Percentiles rank a stretch among this genome's conserved stretches.
Conservation (phyloP, 345 rosid genomes). For the Isatis tinctoria region DNA sequence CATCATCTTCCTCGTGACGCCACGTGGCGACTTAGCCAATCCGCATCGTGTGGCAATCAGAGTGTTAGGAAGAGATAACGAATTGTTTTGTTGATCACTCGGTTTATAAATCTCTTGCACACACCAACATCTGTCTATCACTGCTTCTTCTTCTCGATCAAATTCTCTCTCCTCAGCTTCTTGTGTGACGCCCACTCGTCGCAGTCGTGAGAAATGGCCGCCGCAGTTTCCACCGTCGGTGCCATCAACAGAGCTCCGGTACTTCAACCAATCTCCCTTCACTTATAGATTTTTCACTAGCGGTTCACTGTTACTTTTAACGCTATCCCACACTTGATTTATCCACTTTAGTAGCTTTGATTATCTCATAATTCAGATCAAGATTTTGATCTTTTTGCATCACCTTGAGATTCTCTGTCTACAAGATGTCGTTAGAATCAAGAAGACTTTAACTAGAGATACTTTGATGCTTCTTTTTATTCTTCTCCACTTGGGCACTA, state of each 20-base stretch:
- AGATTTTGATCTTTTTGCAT: not conserved
- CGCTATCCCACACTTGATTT: not conserved
- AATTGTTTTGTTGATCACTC: conserved; percentile 20
- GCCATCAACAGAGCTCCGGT: conserved; percentile 74
- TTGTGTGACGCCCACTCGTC: conserved; percentile 16
- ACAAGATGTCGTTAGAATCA: conserved; percentile 4
- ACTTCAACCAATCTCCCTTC: not conserved
- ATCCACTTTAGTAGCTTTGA: not conserved
- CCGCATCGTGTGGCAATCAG: conserved; percentile 28
- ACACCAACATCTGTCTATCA: conserved; percentile 16
- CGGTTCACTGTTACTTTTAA: not conserved
- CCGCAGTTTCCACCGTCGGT: conserved; percentile 78
- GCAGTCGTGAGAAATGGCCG: conserved; percentile 51
- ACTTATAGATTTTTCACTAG: not conserved
- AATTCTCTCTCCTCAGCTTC: conserved; percentile 11
- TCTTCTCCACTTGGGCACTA: not conserved
- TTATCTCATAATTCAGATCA: not conserved
- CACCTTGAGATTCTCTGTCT: conserved; percentile 18
- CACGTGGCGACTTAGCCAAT: conserved; percentile 28
- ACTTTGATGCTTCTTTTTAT: not conserved
- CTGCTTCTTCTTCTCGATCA: conserved; percentile 14
- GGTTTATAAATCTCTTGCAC: conserved; percentile 24
- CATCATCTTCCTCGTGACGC: conserved; percentile 14
- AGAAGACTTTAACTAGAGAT: conserved; percentile 2
- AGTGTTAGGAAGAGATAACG: conserved; percentile 32